These are phyloP conservation scores for Naganishia onofrii DNA, from an alignment of 768 basidiomycete species.

Conservation along the genomic window DNA sequence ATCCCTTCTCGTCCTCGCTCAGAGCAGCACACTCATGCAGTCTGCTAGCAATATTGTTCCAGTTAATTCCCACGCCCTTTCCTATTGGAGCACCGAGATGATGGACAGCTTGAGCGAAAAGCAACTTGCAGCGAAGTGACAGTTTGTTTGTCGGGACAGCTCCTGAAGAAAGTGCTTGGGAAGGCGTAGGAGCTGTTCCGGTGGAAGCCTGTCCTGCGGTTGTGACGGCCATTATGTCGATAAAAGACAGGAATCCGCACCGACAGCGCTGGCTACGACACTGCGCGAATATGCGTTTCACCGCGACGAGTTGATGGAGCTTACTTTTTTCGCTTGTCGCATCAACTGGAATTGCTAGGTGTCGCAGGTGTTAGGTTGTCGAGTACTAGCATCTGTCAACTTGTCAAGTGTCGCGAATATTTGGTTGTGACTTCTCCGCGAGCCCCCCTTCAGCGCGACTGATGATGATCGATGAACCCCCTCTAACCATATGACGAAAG, in stretches of 20 bases:
- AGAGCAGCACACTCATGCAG: conserved; percentile 26
- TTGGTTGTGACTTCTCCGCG: background rate
- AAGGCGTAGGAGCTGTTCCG: background rate
- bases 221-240: conserved; percentile 13
- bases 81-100: conserved; percentile 62
- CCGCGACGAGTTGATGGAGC: too few relatives aligned
- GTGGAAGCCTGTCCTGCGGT: conserved; percentile 21
- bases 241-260: background rate
- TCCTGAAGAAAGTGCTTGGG: background rate
- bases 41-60: conserved; percentile 15
- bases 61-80: conserved; percentile 11
- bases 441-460: background rate
- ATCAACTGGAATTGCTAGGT: background rate
- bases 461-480: background rate
- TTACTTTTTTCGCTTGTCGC: too few relatives aligned
- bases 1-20: conserved; percentile 13
- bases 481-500: conserved; percentile 13
- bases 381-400: too few relatives aligned
- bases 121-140: conserved; percentile 61
- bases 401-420: background rate
- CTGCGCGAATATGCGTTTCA: background rate
- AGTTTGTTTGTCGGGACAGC: background rate
- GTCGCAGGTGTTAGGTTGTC: background rate
- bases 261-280: background rate
- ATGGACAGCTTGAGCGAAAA: conserved; percentile 82